These are phyloP conservation scores for Immersiporthe knoxdaviesiana DNA, from an alignment of 2,329 filamentous ascomycete species.

Conservation along the genomic window DNA sequence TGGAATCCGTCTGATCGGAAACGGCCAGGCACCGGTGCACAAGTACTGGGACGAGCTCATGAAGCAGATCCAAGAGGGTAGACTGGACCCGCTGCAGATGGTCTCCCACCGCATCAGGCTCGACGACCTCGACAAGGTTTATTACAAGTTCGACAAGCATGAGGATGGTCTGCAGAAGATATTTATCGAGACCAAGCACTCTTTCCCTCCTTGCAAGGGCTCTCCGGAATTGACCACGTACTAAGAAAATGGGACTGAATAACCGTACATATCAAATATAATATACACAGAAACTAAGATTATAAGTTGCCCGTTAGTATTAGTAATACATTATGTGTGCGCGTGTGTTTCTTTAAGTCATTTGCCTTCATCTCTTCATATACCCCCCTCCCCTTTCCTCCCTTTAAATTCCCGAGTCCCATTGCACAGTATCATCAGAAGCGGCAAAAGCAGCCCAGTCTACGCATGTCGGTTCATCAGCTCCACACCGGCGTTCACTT, in stretches of 20 bases:
- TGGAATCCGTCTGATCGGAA: constrained; percentile 76
- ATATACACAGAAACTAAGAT: not conserved
- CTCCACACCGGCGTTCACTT: constrained; percentile 12
- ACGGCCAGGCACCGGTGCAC: constrained; percentile 73
- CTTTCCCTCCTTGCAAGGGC: constrained; percentile 48
- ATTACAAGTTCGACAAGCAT: constrained; percentile 62
- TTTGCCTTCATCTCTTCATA: not conserved
- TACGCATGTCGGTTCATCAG: constrained; percentile 14
- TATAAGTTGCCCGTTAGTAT: not conserved
- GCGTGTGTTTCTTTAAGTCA: not conserved
- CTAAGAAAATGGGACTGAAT: too few relatives aligned
- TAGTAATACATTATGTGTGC: not conserved
- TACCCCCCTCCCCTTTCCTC: not conserved
- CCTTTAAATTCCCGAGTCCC: constrained; percentile 12
- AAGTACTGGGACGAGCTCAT: constrained; percentile 84
- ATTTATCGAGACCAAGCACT: constrained; percentile 65
- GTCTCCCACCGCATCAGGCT: constrained; percentile 76
- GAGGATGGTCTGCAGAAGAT: constrained; percentile 82
- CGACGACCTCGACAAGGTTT: constrained; percentile 72
- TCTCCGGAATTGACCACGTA: constrained; percentile 50
- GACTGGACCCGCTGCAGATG: constrained; percentile 79
- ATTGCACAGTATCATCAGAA: constrained; percentile 6
- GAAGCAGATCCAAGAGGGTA: constrained; percentile 64
- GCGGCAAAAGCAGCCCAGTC: constrained; percentile 17
- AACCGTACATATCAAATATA: too few relatives aligned